Base-by-base conservation (phyloP, 257 asterid genomes). In the Mitragyna speciosa region DNA sequence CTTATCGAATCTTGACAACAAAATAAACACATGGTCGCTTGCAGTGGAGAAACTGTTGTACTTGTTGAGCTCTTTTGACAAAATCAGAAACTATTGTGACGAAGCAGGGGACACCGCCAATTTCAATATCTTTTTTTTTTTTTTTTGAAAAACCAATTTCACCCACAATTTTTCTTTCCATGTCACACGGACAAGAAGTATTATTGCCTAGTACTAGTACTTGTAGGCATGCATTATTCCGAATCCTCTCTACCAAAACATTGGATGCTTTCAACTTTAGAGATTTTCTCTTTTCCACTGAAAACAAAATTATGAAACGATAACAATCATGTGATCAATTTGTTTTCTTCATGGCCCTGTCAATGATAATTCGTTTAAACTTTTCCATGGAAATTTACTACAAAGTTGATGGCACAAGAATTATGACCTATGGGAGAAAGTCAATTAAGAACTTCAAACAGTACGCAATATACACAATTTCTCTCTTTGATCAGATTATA, bases 211-310 rank as follows among this genome's bases (percentile, higher is more conserved):
- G 68, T 49, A 45, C 52, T 63, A 5, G 36, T 49, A 45, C 52
- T 63, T 5, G 36, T 83, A 71, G 83, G 72, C 63, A 22, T 76
- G 75, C 81, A 70, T 75, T 79, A 64, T 79, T 75, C 70, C 24
- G 24, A 63, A 65, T 63, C 64, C 54, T 45, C 81, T 41, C 68
- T 26, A 31, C 73, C 72, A 69, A 12, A 45, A 80, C 79, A 76
- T 80, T 79, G 82, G 84, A 83, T 83, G 61, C 84, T 72, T 68
- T 78, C 75, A 64, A 36, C 64, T 33, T 22, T 15, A 22, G 4
- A 19, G 4, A 26, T 61, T 6, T 41, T 45, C 70, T 64, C 48
- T 31, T 49, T 65, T 43, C 43, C 61, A n/a, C 70, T 43, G 31
- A 61, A 76, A 76, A 17, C 58, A 15, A 26, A 75, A 59, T 26